These are phyloP conservation scores for Nemania sp. DNA, from an alignment of 2,329 filamentous ascomycete species.

Conservation along the genomic window DNA sequence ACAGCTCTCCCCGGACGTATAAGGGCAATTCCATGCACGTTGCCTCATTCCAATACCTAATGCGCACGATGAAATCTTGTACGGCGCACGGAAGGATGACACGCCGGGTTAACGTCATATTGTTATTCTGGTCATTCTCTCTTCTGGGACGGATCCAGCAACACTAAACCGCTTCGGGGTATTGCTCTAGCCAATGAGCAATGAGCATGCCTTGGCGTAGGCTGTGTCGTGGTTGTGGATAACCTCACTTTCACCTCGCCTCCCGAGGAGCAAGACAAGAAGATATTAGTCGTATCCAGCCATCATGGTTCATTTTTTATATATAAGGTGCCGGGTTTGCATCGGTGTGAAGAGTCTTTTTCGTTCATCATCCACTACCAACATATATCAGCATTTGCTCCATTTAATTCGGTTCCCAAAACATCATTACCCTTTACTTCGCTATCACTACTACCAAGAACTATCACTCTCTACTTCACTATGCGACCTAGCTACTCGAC, in stretches of 20 bases:
- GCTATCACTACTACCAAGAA: background rate
- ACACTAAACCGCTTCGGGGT: background rate
- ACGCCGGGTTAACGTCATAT: background rate
- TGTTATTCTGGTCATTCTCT: background rate
- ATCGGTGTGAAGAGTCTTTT: background rate
- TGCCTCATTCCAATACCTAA: too few species aligned
- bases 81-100: too few species aligned
- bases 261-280: background rate
- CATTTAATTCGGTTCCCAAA: background rate
- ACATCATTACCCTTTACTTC: background rate
- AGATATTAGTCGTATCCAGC: slow-evolving; percentile 1
- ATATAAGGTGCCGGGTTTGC: slow-evolving; percentile 4
- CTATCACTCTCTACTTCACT: slow-evolving; percentile 7
- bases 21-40: too few species aligned
- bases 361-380: slow-evolving; percentile 7
- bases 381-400: slow-evolving; percentile 1
- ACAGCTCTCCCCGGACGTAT: too few species aligned
- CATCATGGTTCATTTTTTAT: background rate
- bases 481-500: background rate
- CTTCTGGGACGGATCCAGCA: background rate
- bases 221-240: slow-evolving; percentile 3
- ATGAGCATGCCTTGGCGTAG: background rate
- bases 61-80: too few species aligned
- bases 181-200: slow-evolving; percentile 11
- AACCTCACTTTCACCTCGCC: slow-evolving; percentile 1